Base-by-base conservation (phyloP, 768 basidiomycete genomes). In the Macrolepiota albuminosa region DNA sequence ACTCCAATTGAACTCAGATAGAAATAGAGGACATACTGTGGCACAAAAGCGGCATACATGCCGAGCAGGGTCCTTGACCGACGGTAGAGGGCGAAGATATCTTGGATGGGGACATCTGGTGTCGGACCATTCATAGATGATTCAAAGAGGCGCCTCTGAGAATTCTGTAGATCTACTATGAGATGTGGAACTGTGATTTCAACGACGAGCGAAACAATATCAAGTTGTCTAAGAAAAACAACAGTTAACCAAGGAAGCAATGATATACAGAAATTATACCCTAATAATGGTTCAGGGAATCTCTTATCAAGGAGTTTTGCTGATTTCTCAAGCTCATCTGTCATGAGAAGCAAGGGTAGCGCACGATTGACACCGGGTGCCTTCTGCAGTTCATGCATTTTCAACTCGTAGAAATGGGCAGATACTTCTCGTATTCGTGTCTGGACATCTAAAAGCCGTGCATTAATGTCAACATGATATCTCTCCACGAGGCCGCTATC, bases 41-140 rank as follows among this genome's bases (percentile, higher is more conserved):
- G 80, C 66, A 84, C 87, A 71, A 95, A 96, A 0, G 92, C 91
- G 8, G 78, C 72, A 67, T 85, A 86, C 90, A 98, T 92, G n/a
- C 81, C 83, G 56, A 90, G 53, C 24, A 98, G 69, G 14, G 84
- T 84, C 70, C 85, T 88, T 31, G 87, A 83, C 64, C 92, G 81
- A 59, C 91, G 80, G 68, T 95, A 98, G 14, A 98, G 75, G 1
- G 87, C 81, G 66, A 97, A 95, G 31, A 95, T 85, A 69, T 98
- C 94, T 64, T 93, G 89, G 51, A 95, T 93, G 1, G 89, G 91
- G 3, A 94, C 84, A 62, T 91, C 90, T 6, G 93, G 92, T 8
- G 89, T 91, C 1, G 92, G 90, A 3, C 89, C 89, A 67, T 90
- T 93, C 85, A 85, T 87, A 8, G 90, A 92, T 11, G 89, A 87